Percentiles rank a stretch among this genome's conserved stretches.
Evolutionary conservation across 75 land plant species (phyloP).

Genomic region (Cunninghamia lanceolata): DNA sequence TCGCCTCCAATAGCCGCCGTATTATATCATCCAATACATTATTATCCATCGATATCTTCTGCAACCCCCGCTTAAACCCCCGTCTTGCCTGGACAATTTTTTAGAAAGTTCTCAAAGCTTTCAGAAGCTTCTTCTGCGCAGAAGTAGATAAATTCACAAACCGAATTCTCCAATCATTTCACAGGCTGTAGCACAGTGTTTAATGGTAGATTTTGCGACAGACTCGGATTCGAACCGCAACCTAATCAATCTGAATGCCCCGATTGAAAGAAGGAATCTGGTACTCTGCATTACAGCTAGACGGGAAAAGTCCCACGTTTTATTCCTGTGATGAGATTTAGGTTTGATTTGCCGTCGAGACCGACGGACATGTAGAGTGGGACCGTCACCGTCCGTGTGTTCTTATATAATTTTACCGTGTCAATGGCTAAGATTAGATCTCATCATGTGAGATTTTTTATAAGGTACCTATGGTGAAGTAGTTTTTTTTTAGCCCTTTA

Average conservation of each 20-base stretch:
- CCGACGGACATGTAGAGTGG: background rate
- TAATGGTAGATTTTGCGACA: background rate
- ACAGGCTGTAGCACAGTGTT: background rate
- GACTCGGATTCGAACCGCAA: background rate
- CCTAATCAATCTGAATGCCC: background rate
- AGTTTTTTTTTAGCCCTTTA: too few relatives aligned
- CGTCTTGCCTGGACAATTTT: background rate
- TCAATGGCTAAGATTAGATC: too few relatives aligned
- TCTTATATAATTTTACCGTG: background rate
- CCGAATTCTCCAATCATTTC: background rate
- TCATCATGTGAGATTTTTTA: too few relatives aligned
- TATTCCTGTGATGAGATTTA: background rate
- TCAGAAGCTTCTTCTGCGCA: background rate
- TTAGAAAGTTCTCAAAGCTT: background rate
- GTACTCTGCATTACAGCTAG: background rate
- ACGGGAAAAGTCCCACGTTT: background rate
- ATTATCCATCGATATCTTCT: slow-evolving; percentile 37
- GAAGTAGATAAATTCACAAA: background rate
- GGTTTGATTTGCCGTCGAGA: background rate
- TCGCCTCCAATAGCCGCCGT: slow-evolving; percentile 34
- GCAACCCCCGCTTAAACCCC: slow-evolving; percentile 7
- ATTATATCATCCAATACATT: slow-evolving; percentile 42
- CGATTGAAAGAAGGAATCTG: background rate
- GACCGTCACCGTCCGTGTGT: background rate
- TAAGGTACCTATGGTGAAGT: too few relatives aligned